Evolutionary conservation across 2,329 filamentous ascomycete species (phyloP), one percentile per base, ranked within the genome.

Genomic region (Teratosphaeria viscida): DNA sequence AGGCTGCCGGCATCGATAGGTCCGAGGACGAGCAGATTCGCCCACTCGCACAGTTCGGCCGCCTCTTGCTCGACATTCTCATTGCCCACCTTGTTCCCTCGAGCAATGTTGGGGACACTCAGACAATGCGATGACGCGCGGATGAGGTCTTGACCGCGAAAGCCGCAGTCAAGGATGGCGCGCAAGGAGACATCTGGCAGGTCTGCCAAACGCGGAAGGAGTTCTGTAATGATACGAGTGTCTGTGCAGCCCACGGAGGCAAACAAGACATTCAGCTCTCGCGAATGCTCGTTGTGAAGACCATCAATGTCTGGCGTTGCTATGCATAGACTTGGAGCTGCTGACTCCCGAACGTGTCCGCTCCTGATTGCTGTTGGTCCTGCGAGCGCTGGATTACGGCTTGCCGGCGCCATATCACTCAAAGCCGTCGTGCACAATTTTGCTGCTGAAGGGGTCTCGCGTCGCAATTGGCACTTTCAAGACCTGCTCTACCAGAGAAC

Each of bases 1-100:
- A 96, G 80, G 59, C 86, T 87, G 70, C 94, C 88, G 7, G 90
- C 89, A 72, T 94, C 88, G 55, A 95, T 86, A 3, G 92, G 90
- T 6, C 88, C 88, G 59, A 95, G 82, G 35, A 96, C 85, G 60
- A 96, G 80, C 65, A 96, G 76, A 73, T 96, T 89, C 5, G 92
- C 90, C 92, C 92, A 96, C 62, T 89, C 83, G 64, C 90, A 89
- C 61, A 95, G 75, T 64, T 90, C 86, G 79, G 84, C 63, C 79
- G 81, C 70, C 65, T 75, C 72, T 62, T 71, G 64, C 62, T 75
- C 71, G 26, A 73, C 66, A 52, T 71, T 67, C n/a, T 60, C 62
- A 56, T 67, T 62, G 26, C 60, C 61, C 10, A 63, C 60, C 16
- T 62, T 58, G 14, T 63, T 63, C 7, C 34, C 57, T 35, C 68